These are phyloP conservation scores for Diaporthe sp. DNA, from an alignment of 2,329 filamentous ascomycete genomes.

Conservation along the genomic window DNA sequence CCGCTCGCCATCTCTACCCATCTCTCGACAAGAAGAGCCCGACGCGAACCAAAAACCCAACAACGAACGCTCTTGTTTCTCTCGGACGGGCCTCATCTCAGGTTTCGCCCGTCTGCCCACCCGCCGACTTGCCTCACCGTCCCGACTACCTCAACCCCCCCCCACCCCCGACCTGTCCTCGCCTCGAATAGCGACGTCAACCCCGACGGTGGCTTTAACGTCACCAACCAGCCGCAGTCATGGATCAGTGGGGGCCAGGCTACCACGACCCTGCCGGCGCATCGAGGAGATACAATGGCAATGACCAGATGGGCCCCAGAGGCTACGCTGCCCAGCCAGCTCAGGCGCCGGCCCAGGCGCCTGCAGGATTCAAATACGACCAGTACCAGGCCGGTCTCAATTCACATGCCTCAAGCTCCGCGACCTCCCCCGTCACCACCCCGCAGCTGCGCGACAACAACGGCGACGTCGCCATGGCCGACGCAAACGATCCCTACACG, in stretches of 20 bases:
- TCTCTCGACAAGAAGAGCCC: slow-evolving; percentile 18
- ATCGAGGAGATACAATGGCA: slow-evolving; percentile 72
- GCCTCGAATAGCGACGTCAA: slow-evolving; percentile 30
- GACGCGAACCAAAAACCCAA: slow-evolving; percentile 9
- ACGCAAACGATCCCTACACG: slow-evolving; percentile 83
- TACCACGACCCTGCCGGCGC: slow-evolving; percentile 73
- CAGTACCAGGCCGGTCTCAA: slow-evolving; percentile 66
- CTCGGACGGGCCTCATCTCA: slow-evolving; percentile 10
- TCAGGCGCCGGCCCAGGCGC: slow-evolving; percentile 54
- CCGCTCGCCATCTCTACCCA: slow-evolving; percentile 26
- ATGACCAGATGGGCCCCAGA: slow-evolving; percentile 44
- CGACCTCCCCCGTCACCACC: slow-evolving; percentile 66
- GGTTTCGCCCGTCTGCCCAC: slow-evolving; percentile 2
- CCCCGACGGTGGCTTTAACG: slow-evolving; percentile 32
- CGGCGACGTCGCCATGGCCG: slow-evolving; percentile 87
- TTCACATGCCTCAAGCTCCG: slow-evolving; percentile 56
- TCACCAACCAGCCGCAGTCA: slow-evolving; percentile 45
- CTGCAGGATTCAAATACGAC: slow-evolving; percentile 74
- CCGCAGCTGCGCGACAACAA: slow-evolving; percentile 76
- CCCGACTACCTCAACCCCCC: neutral
- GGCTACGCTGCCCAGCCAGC: slow-evolving; percentile 39
- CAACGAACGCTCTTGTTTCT: slow-evolving; percentile 15
- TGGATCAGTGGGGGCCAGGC: slow-evolving; percentile 71
- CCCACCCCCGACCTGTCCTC: neutral
- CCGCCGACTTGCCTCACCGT: slow-evolving; percentile 5